Base-by-base conservation (phyloP, 1,284 basidiomycete genomes). In the Irpex sp. region DNA sequence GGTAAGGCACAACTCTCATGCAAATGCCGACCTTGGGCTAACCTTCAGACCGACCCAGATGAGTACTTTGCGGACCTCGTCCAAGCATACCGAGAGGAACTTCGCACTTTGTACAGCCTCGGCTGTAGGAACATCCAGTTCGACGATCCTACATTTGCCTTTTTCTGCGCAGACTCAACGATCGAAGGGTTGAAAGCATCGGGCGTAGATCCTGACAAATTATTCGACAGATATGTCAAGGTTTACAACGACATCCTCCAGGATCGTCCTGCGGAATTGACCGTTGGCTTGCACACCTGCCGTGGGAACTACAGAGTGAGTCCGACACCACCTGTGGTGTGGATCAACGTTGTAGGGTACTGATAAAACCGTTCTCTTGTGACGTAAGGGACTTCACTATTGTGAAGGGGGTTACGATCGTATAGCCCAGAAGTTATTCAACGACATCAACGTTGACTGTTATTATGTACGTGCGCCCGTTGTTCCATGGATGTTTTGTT, bases 71-170 rank as follows among this genome's bases (percentile, higher is more conserved):
- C 83, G 48, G 92, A 92, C 71, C 75, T 93, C 15, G 86, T 85
- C 1, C 73, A 78, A 36, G 91, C 86, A 0, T 94, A 90, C 73
- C 82, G 85, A 58, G 83, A 82, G 62, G 92, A 94, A 72, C 82
- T 94, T 57, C 76, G 82, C 36, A 86, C 88, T 36, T 79, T 94
- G 2, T 93, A 93, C 74, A 77, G 82, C 1, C 80, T 85, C 0
- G 92, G 92, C 6, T 92, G 91, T 71, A 82, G 91, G 26, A 81
- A 84, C 65, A 81, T 92, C 58, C 90, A 93, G 72, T 81, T 93
- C 63, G 92, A 94, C 69, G 90, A 90, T 68, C 86, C 87, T 0
- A 83, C 85, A 0, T 84, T 89, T 62, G 82, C 83, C 56, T 88
- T 85, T 73, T 88, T 87, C 70, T 92, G 89, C 69, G 79, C 78